These are phyloP conservation scores for Kazachstania viticola DNA, from an alignment of 805 yeast species.

Conservation along the genomic window DNA sequence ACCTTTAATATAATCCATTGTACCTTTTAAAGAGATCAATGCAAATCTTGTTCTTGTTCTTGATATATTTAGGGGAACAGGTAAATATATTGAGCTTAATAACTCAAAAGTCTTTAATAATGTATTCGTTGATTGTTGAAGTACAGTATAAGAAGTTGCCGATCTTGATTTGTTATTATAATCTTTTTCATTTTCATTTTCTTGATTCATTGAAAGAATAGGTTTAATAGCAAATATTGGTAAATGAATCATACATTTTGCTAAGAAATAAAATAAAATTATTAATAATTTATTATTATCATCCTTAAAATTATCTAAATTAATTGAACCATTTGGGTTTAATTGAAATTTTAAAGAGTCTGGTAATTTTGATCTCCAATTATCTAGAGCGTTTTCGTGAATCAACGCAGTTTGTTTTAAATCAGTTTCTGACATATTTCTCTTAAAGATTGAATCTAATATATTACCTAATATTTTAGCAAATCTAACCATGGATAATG, in stretches of 20 bases:
- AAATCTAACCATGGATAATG: constrained; percentile 55
- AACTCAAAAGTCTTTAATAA: constrained; percentile 41
- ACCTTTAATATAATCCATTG: constrained; percentile 71
- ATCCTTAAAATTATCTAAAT: constrained; percentile 10
- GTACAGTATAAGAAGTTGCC: constrained; percentile 48
- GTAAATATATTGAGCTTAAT: constrained; percentile 35
- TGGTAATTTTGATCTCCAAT: constrained; percentile 70
- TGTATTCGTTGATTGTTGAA: constrained; percentile 59
- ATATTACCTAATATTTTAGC: constrained; percentile 64
- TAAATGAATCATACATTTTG: constrained; percentile 51
- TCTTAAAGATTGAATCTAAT: constrained; percentile 56
- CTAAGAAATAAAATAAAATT: constrained; percentile 47
- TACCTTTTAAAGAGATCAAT: constrained; percentile 58
- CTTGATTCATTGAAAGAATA: constrained; percentile 13
- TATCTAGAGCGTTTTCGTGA: constrained; percentile 60
- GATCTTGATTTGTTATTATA: constrained; percentile 22
- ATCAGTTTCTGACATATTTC: constrained; percentile 30
- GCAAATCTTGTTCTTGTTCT: constrained; percentile 54
- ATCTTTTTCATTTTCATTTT: not conserved
- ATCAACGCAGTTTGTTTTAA: constrained; percentile 22
- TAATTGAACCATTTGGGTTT: constrained; percentile 40
- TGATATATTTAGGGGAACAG: constrained; percentile 53
- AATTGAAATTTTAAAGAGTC: constrained; percentile 47
- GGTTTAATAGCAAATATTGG: constrained; percentile 44
- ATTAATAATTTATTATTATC: constrained; percentile 39